Evolutionary conservation across 805 yeast genomes (phyloP), one percentile per base, ranked within the genome.

Genomic region (Saccharomycopsis schoenii): DNA sequence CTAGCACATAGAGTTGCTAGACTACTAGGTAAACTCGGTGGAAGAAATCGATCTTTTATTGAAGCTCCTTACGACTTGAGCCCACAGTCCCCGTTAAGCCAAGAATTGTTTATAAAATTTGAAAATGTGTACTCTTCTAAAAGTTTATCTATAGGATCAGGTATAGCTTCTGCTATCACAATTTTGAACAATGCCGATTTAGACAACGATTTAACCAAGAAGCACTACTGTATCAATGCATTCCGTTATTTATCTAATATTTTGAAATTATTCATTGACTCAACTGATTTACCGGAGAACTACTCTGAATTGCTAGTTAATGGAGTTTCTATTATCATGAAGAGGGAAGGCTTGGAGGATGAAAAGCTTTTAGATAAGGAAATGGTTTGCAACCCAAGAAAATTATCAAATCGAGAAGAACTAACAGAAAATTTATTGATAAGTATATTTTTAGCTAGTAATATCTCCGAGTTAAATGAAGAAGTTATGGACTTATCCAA

Each of bases 21-120:
- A 63, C 89, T 94, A 50, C 75, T 94, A 58, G 99, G 99, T 56
- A 94, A 96, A 70, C 76, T 94, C 19, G 99, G 99, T 43, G 99
- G 99, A 1, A 82, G 99, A 69, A 93, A 93, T 68, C 84, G 97
- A 66, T 84, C 86, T 58, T 89, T 89, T 70, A 79, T 94, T 68
- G 83, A 82, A 61, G 87, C 94, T 1, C 89, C 91, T 43, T 74
- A 80, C 50, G 86, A 88, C 60, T 75, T 94, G 66, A 76, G 78
- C 56, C 62, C 60, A 12, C 80, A 79, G 62, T 76, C 81, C 0
- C 72, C 70, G 52, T 68, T 82, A n/a, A 85, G 86, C 61, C 89
- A 87, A 67, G 77, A 82, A 17, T 91, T 93, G 0, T 71, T 83
- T 58, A 83, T 93, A 70, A 77, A 78, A 55, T 81, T 93, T 47